A percentile compares a stretch with the other conserved stretches of the same genome.
These are phyloP conservation scores for Vishniacozyma victoriae DNA, from an alignment of 768 basidiomycete species.

Conservation along the genomic window DNA sequence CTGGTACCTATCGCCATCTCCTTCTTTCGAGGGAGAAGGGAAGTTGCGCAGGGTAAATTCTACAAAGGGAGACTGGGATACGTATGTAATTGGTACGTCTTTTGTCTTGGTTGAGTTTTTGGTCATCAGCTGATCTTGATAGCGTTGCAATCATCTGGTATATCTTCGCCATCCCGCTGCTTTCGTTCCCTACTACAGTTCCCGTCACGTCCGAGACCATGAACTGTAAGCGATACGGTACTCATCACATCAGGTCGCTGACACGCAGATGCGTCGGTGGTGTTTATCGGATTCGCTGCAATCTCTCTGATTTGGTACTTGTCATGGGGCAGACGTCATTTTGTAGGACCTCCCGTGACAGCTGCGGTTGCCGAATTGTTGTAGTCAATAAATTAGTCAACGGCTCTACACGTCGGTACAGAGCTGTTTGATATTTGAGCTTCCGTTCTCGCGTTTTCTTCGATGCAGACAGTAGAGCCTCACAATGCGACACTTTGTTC, in stretches of 20 bases:
- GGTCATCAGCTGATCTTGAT: neutral
- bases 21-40: constrained; percentile 50
- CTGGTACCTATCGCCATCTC: constrained; percentile 59
- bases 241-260: neutral
- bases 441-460: no score
- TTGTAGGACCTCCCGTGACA: neutral
- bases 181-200: neutral
- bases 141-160: neutral
- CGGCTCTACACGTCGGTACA: no score
- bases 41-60: constrained; percentile 54
- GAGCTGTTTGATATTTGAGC: no score
- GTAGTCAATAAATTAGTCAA: no score
- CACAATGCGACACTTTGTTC: no score
- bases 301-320: neutral
- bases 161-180: neutral
- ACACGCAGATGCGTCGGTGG: neutral
- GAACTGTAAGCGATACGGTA: neutral
- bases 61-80: constrained; percentile 51
- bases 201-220: neutral
- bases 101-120: neutral
- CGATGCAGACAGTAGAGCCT: no score
- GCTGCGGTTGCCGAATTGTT: neutral
- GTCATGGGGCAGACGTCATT: neutral
- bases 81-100: constrained; percentile 49
- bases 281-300: neutral